phyloP scores from a whole-genome alignment of 2,329 filamentous ascomycete species.

The Cordyceps fumosorosea region DNA sequence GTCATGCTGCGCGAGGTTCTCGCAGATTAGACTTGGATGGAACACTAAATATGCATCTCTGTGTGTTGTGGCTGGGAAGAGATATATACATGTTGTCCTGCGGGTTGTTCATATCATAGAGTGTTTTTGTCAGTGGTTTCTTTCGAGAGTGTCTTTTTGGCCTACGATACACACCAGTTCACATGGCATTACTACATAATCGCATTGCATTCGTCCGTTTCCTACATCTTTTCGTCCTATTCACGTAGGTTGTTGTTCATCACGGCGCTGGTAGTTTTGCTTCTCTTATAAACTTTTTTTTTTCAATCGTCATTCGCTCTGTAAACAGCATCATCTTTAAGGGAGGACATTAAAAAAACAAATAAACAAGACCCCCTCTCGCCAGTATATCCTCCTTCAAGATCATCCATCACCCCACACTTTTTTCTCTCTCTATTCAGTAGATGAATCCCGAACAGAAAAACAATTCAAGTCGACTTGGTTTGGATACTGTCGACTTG shows the following conservation, averaged over 20 bases:
- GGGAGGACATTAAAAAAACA: background rate
- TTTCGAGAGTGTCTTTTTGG: background rate
- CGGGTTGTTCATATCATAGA: background rate
- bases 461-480: background rate
- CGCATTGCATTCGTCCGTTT: background rate
- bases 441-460: background rate
- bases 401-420: background rate
- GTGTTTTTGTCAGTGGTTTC: background rate
- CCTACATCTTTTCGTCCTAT: background rate
- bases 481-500: background rate
- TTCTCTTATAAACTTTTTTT: constrained; percentile 2
- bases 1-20: constrained; percentile 76
- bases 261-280: background rate
- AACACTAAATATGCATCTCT: background rate
- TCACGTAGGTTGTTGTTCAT: background rate
- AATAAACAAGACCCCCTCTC: background rate
- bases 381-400: background rate
- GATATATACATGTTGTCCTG: background rate
- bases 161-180: background rate
- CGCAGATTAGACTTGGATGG: constrained; percentile 50
- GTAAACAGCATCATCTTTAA: background rate
- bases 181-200: background rate
- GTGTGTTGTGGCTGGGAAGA: background rate
- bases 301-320: constrained; percentile 4
- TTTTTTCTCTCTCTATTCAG: background rate